Base-by-base conservation (phyloP, 352 stramenopile species). In the Aphanomyces invadans region DNA sequence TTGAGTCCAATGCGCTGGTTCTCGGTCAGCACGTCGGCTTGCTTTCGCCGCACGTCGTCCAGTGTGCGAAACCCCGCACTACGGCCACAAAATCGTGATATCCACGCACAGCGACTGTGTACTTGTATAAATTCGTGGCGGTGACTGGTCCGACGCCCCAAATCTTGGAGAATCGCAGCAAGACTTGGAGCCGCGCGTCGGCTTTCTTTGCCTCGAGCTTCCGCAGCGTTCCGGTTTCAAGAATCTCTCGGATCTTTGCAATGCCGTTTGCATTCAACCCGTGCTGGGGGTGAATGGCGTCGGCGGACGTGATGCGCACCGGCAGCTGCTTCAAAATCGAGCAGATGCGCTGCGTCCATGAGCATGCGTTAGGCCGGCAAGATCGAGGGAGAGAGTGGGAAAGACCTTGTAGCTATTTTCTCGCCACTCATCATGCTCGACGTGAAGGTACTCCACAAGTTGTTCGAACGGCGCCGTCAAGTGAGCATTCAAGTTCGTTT, bases 1-100 rank as follows among this genome's bases (percentile, higher is more conserved):
- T 86, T 89, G 42, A 94, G 73, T 39, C 85, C 85, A 62, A 92
- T 92, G 53, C 83, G 74, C 52, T 94, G 85, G 55, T 94, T 81
- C 0, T 69, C 54, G 12, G 68, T 87, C 32, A 94, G 61, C 17
- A 80, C 70, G 4, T 71, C 54, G 0, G 76, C 70, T 33, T 73
- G 66, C 15, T 78, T 78, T 57, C 71, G 64, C 9, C 69, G 62
- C 3, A 92, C 65, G 26, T 83, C 74, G 17, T 84, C 73, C 45
- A 92, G 72, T 2, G 74, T 80, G 46, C 87, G 88, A 72, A 79
- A 90, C 0, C 80, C 85, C 68, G 75, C 70, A 3, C 80, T 84
- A 44, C 23, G 11, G 4, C 15, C 36, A 19, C 29, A 19, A 1
- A 59, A 61, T 7, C 1, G 19, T 21, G 29, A 46, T 5, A 23